phyloP scores from a whole-genome alignment of 2,329 filamentous ascomycete genomes.

The Aspergillus proliferans region DNA sequence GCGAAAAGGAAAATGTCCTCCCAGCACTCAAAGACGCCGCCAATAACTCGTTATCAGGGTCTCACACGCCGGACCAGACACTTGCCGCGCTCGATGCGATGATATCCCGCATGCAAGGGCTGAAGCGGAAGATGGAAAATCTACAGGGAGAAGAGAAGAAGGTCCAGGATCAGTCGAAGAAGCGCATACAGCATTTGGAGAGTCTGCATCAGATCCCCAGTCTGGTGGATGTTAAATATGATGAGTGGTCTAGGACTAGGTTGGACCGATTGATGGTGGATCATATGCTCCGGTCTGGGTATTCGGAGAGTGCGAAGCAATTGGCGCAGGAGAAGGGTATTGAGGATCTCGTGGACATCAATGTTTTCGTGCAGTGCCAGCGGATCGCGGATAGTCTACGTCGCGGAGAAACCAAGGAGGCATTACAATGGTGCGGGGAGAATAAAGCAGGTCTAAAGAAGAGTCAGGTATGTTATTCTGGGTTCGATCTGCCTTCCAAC shows the following conservation, averaged over 20 bases:
- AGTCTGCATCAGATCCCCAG: conserved; percentile 73
- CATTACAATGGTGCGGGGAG: conserved; percentile 83
- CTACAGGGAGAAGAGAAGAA: conserved; percentile 73
- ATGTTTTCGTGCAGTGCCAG: conserved; percentile 78
- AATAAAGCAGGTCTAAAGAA: conserved; percentile 90
- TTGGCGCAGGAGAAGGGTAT: conserved; percentile 72
- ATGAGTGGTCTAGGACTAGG: conserved; percentile 75
- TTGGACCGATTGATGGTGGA: conserved; percentile 86
- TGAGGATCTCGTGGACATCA: conserved; percentile 75
- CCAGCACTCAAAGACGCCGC: conserved; percentile 46
- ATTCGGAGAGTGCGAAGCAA: conserved; percentile 66
- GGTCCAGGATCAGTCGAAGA: conserved; percentile 68
- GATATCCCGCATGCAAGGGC: conserved; percentile 72
- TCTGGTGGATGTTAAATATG: conserved; percentile 87
- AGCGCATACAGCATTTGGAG: conserved; percentile 72
- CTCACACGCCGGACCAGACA: conserved; percentile 62
- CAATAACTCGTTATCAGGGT: conserved; percentile 59
- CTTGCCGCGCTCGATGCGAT: conserved; percentile 77
- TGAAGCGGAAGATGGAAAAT: conserved; percentile 78
- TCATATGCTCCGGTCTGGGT: conserved; percentile 80
- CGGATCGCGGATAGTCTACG: conserved; percentile 68
- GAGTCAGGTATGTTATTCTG: conserved; percentile 57
- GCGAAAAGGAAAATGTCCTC: conserved; percentile 43
- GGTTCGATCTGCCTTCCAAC: background rate
- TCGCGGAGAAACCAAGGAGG: conserved; percentile 66